phyloP scores from a whole-genome alignment of 768 basidiomycete species.

The Boletus rufocinnamomeus region DNA sequence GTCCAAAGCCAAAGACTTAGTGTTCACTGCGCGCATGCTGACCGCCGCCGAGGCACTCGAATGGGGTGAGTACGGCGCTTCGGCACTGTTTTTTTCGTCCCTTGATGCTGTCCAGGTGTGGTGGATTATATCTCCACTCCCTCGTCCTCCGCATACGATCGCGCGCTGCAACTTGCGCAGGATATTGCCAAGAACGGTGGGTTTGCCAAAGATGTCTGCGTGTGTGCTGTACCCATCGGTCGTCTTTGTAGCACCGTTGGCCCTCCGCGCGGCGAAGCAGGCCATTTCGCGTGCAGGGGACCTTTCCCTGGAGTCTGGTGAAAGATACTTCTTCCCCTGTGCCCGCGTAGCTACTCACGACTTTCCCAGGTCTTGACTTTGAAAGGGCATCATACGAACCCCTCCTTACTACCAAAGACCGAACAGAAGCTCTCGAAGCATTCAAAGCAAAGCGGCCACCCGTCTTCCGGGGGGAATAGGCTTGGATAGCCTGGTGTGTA shows the following conservation, averaged over 20 bases:
- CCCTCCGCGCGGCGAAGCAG: constrained; percentile 84
- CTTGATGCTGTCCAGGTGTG: constrained; percentile 53
- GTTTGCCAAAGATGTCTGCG: constrained; percentile 12
- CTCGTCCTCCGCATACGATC: constrained; percentile 63
- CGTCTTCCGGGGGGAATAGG: constrained; percentile 76
- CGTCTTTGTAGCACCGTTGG: constrained; percentile 66
- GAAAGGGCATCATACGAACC: constrained; percentile 85
- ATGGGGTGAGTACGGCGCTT: constrained; percentile 51
- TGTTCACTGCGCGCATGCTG: constrained; percentile 77
- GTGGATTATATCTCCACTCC: constrained; percentile 77
- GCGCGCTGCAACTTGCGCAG: constrained; percentile 68
- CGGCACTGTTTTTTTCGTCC: background rate
- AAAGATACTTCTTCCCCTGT: background rate
- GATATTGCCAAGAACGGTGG: constrained; percentile 68
- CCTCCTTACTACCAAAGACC: constrained; percentile 72
- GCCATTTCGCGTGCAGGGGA: constrained; percentile 82
- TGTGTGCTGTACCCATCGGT: background rate
- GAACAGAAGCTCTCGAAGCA: constrained; percentile 80
- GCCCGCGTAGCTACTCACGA: constrained; percentile 1
- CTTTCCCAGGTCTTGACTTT: constrained; percentile 75
- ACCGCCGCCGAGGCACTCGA: constrained; percentile 67
- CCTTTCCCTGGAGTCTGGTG: constrained; percentile 75
- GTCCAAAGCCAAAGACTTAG: constrained; percentile 81
- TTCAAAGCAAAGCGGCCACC: constrained; percentile 84
- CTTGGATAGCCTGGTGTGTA: constrained; percentile 5